These are phyloP conservation scores for Lanmaoa pseudosensibilis DNA, from an alignment of 768 basidiomycete genomes.

Conservation along the genomic window DNA sequence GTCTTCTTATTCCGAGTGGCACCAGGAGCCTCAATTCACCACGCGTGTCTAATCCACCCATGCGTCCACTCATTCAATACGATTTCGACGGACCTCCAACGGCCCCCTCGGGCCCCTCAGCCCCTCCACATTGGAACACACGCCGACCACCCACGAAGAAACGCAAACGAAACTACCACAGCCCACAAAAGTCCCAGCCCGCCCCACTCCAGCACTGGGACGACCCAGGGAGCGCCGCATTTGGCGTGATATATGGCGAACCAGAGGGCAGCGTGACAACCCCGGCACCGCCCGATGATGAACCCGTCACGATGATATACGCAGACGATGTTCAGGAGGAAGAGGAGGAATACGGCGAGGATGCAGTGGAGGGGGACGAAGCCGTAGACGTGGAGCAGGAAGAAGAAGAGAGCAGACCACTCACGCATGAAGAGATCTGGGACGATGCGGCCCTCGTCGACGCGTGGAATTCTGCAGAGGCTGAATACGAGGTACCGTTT, in stretches of 20 bases:
- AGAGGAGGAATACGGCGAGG: slow-evolving; percentile 27
- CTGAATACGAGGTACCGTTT: slow-evolving; percentile 64
- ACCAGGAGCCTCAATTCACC: no score
- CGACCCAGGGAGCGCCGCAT: slow-evolving; percentile 33
- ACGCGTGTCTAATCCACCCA: no score
- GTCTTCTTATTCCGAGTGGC: no score
- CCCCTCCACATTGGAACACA: not conserved
- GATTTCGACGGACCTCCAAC: slow-evolving; percentile 23
- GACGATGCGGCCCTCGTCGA: slow-evolving; percentile 81
- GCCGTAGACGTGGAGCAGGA: slow-evolving; percentile 32
- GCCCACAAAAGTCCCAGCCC: not conserved
- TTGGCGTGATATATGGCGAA: slow-evolving; percentile 36
- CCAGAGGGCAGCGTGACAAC: slow-evolving; percentile 4
- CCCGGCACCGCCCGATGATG: not conserved
- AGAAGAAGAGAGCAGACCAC: slow-evolving; percentile 56
- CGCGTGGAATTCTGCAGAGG: slow-evolving; percentile 82
- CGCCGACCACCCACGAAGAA: slow-evolving; percentile 50
- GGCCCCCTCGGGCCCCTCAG: not conserved
- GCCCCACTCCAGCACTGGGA: slow-evolving; percentile 43
- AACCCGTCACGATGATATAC: slow-evolving; percentile 1
- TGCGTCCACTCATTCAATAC: slow-evolving; percentile 32
- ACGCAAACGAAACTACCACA: slow-evolving; percentile 38
- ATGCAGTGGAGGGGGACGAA: slow-evolving; percentile 15
- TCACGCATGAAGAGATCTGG: slow-evolving; percentile 79
- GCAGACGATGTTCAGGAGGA: slow-evolving; percentile 15